phyloP scores from a whole-genome alignment of 768 basidiomycete genomes.

The Hortiboletus flavorubellus region DNA sequence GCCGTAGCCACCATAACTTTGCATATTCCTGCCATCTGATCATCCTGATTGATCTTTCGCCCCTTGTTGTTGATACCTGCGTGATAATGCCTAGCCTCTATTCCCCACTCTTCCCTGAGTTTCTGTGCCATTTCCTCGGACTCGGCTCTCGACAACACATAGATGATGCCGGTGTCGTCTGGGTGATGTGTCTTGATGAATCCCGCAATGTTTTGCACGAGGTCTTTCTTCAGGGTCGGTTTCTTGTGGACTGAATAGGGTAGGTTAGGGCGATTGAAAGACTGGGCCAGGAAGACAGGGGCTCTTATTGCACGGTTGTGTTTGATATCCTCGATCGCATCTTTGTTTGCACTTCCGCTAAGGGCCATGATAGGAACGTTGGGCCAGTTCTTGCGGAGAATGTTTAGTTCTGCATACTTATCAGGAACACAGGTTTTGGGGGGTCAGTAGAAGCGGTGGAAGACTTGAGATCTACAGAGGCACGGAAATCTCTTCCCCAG shows the following conservation, averaged over 20 bases:
- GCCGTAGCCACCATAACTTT: constrained; percentile 94
- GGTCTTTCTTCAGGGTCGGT: constrained; percentile 38
- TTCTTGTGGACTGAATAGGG: constrained; percentile 64
- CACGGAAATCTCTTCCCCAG: constrained; percentile 94
- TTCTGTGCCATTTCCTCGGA: constrained; percentile 80
- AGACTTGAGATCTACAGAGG: constrained; percentile 52
- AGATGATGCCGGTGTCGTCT: constrained; percentile 76
- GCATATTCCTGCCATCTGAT: constrained; percentile 72
- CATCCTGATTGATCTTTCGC: constrained; percentile 55
- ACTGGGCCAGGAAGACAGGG: constrained; percentile 61
- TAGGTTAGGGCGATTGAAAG: constrained; percentile 94
- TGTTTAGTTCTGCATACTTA: constrained; percentile 67
- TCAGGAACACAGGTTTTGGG: constrained; percentile 7
- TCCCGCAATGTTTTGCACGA: constrained; percentile 58
- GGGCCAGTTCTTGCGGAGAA: constrained; percentile 72
- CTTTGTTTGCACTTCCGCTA: constrained; percentile 88
- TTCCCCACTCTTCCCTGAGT: constrained; percentile 51
- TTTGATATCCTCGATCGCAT: constrained; percentile 77
- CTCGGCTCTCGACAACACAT: constrained; percentile 64
- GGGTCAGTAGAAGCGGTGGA: background rate
- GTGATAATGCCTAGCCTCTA: constrained; percentile 81
- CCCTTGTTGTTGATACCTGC: constrained; percentile 68
- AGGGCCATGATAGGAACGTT: constrained; percentile 91
- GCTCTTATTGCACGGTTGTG: constrained; percentile 61
- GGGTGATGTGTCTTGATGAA: constrained; percentile 62